Base-by-base conservation (phyloP, 192 early-diverging fungal species). In the Coemansia furcata region DNA sequence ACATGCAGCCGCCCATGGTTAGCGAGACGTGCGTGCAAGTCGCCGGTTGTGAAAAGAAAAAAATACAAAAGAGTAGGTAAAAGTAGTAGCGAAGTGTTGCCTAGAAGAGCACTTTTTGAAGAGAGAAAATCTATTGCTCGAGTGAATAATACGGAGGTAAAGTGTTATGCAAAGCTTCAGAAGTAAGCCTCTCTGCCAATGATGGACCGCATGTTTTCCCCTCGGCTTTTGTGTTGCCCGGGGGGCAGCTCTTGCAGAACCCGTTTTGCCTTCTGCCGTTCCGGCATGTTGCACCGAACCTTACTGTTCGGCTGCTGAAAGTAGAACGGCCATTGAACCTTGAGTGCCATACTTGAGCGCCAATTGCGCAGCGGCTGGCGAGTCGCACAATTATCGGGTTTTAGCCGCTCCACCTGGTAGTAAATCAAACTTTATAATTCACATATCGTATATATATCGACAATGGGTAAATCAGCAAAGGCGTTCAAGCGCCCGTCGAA, bases 401-500 rank as follows among this genome's bases (percentile, higher is more conserved):
- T 26, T 26, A 26, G 23, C 23, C 23, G 23, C 23, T 26, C 23
- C 23, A 26, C 23, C 23, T 26, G 23, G 23, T 26, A 26, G 1
- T 26, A 26, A 26, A 26, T 26, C 23, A 26, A 26, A 26, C 23
- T 1, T 26, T 1, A 26, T 26, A 11, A 40, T 14, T 23, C 46
- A 47, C 7, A 23, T 6, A 47, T 44, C 17, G 14, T 44, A n/a
- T 17, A 0, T 17, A n/a, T 17, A 35, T 57, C 21, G 6, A 12
- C n/a, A 23, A 90, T 90, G 89, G 89, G 89, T 39, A 87, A 86
- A 49, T 87, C 86, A 44, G 89, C 89, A 65, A 90, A 90, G 77
- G 86, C 87, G 52, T 85, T 87, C 70, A 89, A 89, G 68, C 80
- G 89, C 14, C 87, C 87, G 12, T 83, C 85, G 10, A 86, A 85